Percentiles rank a stretch among this genome's conserved stretches.
phyloP scores from a whole-genome alignment of 2,329 filamentous ascomycete genomes.

The Hymenotorrendiella dingleyae region DNA sequence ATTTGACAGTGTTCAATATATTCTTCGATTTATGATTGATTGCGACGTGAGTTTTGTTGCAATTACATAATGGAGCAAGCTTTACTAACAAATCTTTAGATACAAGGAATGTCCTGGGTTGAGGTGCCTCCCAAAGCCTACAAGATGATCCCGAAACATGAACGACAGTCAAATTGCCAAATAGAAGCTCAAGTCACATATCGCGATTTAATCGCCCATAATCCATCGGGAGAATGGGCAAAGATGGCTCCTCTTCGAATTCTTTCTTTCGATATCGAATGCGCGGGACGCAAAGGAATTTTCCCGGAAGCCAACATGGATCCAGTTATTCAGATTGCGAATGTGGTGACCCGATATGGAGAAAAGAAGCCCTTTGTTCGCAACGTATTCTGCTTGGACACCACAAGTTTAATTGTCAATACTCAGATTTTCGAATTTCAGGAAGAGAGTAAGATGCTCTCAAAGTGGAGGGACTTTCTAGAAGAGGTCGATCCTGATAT shows the following conservation, averaged over 20 bases:
- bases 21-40: constrained; percentile 96
- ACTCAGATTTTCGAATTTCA: constrained; percentile 84
- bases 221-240: constrained; percentile 88
- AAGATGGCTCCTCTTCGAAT: constrained; percentile 95
- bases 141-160: constrained; percentile 56
- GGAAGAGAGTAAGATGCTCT: constrained; percentile 83
- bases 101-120: constrained; percentile 97
- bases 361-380: constrained; percentile 92
- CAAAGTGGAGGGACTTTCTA: constrained; percentile 84
- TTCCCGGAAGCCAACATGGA: constrained; percentile 91
- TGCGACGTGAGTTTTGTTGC: constrained; percentile 61
- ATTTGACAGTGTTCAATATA: constrained; percentile 93
- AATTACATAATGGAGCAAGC: too few relatives aligned
- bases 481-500: constrained; percentile 90
- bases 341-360: constrained; percentile 89
- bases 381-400: constrained; percentile 93
- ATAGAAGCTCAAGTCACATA: constrained; percentile 88
- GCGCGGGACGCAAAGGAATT: constrained; percentile 92
- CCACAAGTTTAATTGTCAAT: constrained; percentile 88
- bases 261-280: constrained; percentile 97
- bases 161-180: constrained; percentile 86
- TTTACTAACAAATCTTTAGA: too few relatives aligned
- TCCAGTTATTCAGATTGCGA: constrained; percentile 96
- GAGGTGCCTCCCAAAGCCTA: constrained; percentile 74
- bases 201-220: constrained; percentile 76